phyloP scores from a whole-genome alignment of 768 basidiomycete genomes.

The Porpolomopsis calyptriformis region DNA sequence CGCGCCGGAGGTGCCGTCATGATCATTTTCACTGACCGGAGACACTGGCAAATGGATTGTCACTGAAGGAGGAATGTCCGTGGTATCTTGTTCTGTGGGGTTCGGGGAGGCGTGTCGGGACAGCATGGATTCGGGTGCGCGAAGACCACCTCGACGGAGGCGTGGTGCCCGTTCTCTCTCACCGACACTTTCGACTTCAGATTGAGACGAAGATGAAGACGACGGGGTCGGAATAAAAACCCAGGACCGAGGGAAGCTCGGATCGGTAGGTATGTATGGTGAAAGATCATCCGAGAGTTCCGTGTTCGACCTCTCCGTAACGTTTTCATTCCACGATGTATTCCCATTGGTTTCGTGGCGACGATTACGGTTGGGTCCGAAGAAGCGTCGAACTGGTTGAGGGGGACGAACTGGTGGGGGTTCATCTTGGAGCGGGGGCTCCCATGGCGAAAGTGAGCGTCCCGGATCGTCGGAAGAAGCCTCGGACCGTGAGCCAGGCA shows the following conservation, averaged over 20 bases:
- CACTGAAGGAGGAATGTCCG: background rate
- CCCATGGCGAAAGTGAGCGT: conserved; percentile 4
- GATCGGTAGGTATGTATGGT: conserved; percentile 12
- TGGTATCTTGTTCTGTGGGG: background rate
- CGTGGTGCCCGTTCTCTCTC: conserved; percentile 33
- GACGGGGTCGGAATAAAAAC: conserved; percentile 16
- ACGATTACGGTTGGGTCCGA: conserved; percentile 39
- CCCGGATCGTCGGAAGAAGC: conserved; percentile 14
- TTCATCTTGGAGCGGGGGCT: background rate
- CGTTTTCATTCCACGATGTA: conserved; percentile 17
- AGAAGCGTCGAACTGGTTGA: conserved; percentile 40
- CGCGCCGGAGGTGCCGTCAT: conserved; percentile 4
- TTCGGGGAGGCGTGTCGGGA: conserved; percentile 33
- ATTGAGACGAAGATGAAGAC: conserved; percentile 8
- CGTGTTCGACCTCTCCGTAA: conserved; percentile 11
- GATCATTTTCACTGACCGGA: conserved; percentile 2
- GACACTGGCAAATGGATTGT: conserved; percentile 1
- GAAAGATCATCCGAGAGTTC: conserved; percentile 12
- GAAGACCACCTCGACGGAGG: conserved; percentile 56
- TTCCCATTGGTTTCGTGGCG: conserved; percentile 27
- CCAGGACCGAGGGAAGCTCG: conserved; percentile 15
- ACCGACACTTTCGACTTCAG: conserved; percentile 24
- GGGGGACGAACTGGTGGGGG: conserved; percentile 8
- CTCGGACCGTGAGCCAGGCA: conserved; percentile 19
- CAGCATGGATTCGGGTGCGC: conserved; percentile 52